phyloP scores from a whole-genome alignment of 139 green algal species.

The Eudorina sp. region DNA sequence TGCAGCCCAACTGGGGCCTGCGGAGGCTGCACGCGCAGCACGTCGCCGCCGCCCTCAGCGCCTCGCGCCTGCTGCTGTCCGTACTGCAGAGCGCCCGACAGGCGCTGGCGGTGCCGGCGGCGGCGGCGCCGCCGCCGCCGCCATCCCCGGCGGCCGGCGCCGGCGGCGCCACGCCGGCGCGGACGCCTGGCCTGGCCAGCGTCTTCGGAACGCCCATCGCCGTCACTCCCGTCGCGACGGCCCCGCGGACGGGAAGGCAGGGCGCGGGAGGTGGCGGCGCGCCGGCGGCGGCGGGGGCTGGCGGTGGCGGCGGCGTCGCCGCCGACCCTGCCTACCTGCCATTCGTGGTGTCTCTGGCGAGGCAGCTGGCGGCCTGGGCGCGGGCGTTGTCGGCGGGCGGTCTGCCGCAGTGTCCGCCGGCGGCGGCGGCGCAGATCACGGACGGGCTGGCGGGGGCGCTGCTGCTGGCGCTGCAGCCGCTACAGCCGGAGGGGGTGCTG shows the following conservation, averaged over 20 bases:
- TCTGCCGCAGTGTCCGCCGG: slow-evolving; percentile 38
- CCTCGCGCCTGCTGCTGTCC: slow-evolving; percentile 35
- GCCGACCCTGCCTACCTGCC: slow-evolving; percentile 4
- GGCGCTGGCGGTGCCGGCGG: neutral
- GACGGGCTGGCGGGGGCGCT: slow-evolving; percentile 44
- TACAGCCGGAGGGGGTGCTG: neutral
- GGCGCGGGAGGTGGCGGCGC: neutral
- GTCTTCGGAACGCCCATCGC: neutral
- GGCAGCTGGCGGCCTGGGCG: slow-evolving; percentile 16
- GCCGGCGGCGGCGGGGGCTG: neutral
- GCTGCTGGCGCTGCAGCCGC: slow-evolving; percentile 40
- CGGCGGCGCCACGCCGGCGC: neutral
- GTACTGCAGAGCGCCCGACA: neutral
- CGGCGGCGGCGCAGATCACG: slow-evolving; percentile 3
- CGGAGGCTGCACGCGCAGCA: slow-evolving; percentile 21
- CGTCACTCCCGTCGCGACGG: neutral
- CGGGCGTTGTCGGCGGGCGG: neutral
- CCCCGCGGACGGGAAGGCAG: neutral
- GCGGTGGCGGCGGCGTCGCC: neutral
- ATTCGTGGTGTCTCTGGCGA: neutral
- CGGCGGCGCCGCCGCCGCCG: neutral
- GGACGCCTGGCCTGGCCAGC: neutral
- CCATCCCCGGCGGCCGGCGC: neutral
- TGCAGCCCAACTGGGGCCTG: slow-evolving; percentile 33
- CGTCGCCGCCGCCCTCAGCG: slow-evolving; percentile 17